These are phyloP conservation scores for Lanzia echinophila DNA, from an alignment of 2,329 filamentous ascomycete species.

Conservation along the genomic window DNA sequence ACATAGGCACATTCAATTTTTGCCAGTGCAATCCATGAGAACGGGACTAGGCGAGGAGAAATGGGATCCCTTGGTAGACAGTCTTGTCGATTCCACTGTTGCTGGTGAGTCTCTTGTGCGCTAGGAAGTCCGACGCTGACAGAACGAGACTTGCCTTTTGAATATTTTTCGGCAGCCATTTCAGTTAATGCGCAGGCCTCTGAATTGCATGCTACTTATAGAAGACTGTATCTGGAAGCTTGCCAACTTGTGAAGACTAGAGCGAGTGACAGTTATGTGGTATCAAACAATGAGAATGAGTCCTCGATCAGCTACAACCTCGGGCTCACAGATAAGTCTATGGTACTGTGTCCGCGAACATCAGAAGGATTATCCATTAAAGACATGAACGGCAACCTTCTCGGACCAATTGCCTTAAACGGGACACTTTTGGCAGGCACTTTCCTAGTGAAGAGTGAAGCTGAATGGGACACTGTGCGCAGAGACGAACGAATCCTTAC, in stretches of 20 bases:
- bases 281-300: not conserved
- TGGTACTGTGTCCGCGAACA: constrained; percentile 49
- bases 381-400: constrained; percentile 17
- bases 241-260: not conserved
- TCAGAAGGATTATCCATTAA: constrained; percentile 41
- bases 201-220: constrained; percentile 24
- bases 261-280: not conserved
- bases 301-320: constrained; percentile 58
- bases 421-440: constrained; percentile 59
- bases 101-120: constrained; percentile 11
- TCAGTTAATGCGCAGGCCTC: constrained; percentile 13
- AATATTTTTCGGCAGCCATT: constrained; percentile 24
- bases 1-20: constrained; percentile 65
- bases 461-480: constrained; percentile 49
- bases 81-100: constrained; percentile 22
- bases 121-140: not conserved
- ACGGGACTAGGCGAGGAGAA: constrained; percentile 35
- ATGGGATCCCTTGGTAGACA: constrained; percentile 48
- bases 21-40: constrained; percentile 58
- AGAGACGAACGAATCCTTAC: constrained; percentile 35
- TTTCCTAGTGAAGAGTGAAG: constrained; percentile 52
- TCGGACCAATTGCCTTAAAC: constrained; percentile 40
- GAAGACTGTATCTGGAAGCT: constrained; percentile 21
- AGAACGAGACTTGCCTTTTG: constrained; percentile 24
- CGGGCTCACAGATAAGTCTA: constrained; percentile 46